Evolutionary conservation across 1,139 yeast genomes (phyloP).

Genomic region (Yamadazyma membranifaciens): DNA sequence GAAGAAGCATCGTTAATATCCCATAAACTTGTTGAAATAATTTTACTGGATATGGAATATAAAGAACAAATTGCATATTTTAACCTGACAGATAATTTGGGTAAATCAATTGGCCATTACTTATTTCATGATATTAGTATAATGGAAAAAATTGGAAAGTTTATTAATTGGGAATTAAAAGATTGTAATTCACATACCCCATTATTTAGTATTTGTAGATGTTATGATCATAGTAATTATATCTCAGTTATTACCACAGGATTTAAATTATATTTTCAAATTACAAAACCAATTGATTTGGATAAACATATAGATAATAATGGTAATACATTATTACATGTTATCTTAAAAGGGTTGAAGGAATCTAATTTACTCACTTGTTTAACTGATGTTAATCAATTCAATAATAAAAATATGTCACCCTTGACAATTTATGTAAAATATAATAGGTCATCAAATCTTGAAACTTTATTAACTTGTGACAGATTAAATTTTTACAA

Average conservation of each 20-base stretch:
- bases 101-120: slow-evolving; percentile 72
- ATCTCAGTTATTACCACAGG: slow-evolving; percentile 46
- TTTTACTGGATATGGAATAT: slow-evolving; percentile 41
- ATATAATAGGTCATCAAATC: slow-evolving; percentile 63
- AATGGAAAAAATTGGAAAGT: slow-evolving; percentile 54
- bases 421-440: slow-evolving; percentile 74
- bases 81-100: slow-evolving; percentile 47
- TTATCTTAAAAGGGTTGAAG: slow-evolving; percentile 49
- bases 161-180: slow-evolving; percentile 66
- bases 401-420: slow-evolving; percentile 58
- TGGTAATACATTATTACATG: slow-evolving; percentile 78
- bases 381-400: slow-evolving; percentile 55
- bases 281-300: slow-evolving; percentile 33
- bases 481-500: slow-evolving; percentile 41
- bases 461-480: slow-evolving; percentile 47
- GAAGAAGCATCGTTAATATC: slow-evolving; percentile 51
- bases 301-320: slow-evolving; percentile 66
- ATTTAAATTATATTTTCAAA: slow-evolving; percentile 39
- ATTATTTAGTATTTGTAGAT: slow-evolving; percentile 67
- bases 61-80: slow-evolving; percentile 51
- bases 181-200: slow-evolving; percentile 80
- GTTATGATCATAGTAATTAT: slow-evolving; percentile 78
- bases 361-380: slow-evolving; percentile 33
- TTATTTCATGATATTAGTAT: slow-evolving; percentile 58
- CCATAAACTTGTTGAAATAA: slow-evolving; percentile 44